Conservation (phyloP, 2,329 filamentous ascomycete genomes). For the Moelleriella libera region DNA sequence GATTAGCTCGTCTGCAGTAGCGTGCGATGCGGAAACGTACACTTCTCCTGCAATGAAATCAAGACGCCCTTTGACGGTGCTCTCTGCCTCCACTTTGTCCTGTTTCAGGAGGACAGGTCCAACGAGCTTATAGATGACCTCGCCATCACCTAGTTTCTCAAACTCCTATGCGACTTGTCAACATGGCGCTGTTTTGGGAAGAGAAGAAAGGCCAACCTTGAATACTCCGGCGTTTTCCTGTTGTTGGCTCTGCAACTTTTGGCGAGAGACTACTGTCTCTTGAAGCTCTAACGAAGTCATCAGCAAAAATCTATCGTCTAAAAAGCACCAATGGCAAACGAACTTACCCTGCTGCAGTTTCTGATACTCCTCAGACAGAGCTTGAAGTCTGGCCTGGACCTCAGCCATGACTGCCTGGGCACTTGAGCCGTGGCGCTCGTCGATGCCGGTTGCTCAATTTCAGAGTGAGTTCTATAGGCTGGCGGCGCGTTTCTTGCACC, state of each 20-base stretch:
- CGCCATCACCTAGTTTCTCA: conserved; percentile 52
- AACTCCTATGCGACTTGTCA: conserved; percentile 53
- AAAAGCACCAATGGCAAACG: neutral
- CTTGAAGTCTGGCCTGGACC: conserved; percentile 63
- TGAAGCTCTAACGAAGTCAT: conserved; percentile 53
- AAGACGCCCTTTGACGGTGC: conserved; percentile 78
- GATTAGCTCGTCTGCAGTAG: conserved; percentile 5
- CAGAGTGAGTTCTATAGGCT: no score
- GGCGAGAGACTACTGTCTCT: conserved; percentile 59
- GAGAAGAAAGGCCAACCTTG: conserved; percentile 35
- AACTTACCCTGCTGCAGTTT: conserved; percentile 63
- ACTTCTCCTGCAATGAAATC: conserved; percentile 93
- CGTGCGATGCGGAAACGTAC: conserved; percentile 32
- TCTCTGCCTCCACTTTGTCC: conserved; percentile 77
- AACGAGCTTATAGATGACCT: conserved; percentile 91
- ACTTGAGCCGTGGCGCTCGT: neutral
- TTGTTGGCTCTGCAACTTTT: conserved; percentile 86
- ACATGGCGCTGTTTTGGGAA: neutral
- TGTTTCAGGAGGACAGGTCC: conserved; percentile 91
- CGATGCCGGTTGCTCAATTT: no score
- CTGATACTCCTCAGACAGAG: conserved; percentile 76
- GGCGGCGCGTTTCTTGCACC: no score
- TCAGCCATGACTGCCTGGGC: conserved; percentile 42
- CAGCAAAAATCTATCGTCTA: neutral
- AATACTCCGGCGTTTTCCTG: conserved; percentile 86